These are phyloP conservation scores for Galeopsis tetrahit DNA, from an alignment of 257 asterid genomes.

Conservation along the genomic window DNA sequence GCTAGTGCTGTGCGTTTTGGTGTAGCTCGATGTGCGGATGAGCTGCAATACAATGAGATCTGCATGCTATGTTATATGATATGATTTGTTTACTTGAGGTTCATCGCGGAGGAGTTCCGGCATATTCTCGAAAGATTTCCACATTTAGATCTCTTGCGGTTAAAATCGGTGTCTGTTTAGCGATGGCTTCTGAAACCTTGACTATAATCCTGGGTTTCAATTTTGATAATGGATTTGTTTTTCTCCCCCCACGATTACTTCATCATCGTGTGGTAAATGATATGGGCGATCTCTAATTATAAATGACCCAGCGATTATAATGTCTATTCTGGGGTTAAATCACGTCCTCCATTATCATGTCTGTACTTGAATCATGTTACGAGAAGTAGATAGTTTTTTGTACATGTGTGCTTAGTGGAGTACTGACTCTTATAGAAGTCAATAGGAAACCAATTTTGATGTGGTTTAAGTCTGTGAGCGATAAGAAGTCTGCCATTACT, in stretches of 20 bases:
- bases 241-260: constrained; percentile 1
- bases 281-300: constrained; percentile 33
- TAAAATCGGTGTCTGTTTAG: not conserved
- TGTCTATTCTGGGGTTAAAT: constrained; percentile 16
- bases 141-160: constrained; percentile 33
- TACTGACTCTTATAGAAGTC: constrained; percentile 8
- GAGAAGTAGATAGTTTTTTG: constrained; percentile 20
- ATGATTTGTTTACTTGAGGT: constrained; percentile 37
- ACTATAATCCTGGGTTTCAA: constrained; percentile 17
- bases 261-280: constrained; percentile 25
- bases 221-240: constrained; percentile 21
- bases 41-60: constrained; percentile 45
- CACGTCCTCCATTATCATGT: not conserved
- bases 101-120: constrained; percentile 31
- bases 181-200: constrained; percentile 19
- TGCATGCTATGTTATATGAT: constrained; percentile 40
- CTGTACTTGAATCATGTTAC: not conserved
- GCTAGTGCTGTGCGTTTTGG: constrained; percentile 22
- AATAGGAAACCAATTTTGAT: constrained; percentile 20
- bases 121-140: constrained; percentile 16
- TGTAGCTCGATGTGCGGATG: constrained; percentile 34
- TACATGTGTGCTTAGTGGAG: constrained; percentile 11
- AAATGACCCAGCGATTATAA: constrained; percentile 21
- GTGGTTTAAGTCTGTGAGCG: constrained; percentile 17
- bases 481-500: constrained; percentile 1